Evolutionary conservation across 2,329 filamentous ascomycete species (phyloP), one percentile per base, ranked within the genome.

Genomic region (Cladobotryum protrusum): DNA sequence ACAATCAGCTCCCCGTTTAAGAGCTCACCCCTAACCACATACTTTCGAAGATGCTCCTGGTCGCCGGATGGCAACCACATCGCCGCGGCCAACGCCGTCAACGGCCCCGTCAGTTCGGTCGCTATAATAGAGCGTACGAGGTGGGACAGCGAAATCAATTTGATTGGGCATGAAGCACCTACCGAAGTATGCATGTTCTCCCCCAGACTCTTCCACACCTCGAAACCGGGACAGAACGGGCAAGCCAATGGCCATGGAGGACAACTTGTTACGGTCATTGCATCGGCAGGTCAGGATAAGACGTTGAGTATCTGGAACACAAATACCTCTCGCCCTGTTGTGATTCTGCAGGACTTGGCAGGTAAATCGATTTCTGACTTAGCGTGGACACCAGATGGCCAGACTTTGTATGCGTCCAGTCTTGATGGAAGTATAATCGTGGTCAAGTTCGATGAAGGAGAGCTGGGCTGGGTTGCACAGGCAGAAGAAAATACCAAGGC

Each of bases 121-220:
- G 92, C 93, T 4, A 97, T 99, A 52, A 89, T 99, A 49, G 90
- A 93, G 63, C 86, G 93, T 58, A 86, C 88, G 15, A 81, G 82
- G 35, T 99, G 95, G 93, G 90, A 96, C 61, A 90, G 89, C 56
- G 90, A 99, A 62, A 97, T 97, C 71, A 96, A 96, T 65, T 70
- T 99, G 53, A 96, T 99, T 53, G 93, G 93, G 8, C 93, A 99
- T 64, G 93, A 99, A 74, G 92, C 89, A 0, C 93, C 93, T 0
- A 93, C 95, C 0, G 93, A 99, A 70, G 93, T 99, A 3, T 96
- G 92, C 73, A 89, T 93, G 57, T 99, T 99, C 66, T 96, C 93
- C 1, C 95, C 95, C 0, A 79, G 93, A 54, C 72, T 99, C 18
- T 99, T 97, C 62, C 81, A 86, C 52, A 84, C 83, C 13, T 78